These are phyloP conservation scores for Phytophthora fragariae DNA, from an alignment of 352 stramenopile species.

Conservation along the genomic window DNA sequence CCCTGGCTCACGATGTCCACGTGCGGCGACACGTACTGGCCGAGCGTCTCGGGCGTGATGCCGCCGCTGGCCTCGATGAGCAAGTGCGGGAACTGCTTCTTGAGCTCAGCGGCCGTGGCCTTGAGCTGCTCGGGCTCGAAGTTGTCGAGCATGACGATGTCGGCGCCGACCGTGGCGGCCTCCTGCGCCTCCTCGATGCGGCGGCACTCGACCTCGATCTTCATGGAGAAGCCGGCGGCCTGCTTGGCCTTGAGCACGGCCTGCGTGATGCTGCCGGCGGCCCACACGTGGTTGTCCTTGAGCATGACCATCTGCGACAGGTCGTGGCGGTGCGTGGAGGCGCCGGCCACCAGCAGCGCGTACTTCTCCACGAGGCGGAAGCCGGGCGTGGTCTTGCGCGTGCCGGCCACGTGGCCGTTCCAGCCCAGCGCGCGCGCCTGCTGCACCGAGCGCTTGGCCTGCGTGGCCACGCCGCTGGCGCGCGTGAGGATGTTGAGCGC, in stretches of 20 bases:
- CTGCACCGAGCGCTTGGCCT: conserved; percentile 71
- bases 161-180: conserved; percentile 79
- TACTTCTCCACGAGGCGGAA: conserved; percentile 99
- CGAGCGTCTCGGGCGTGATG: conserved; percentile 96
- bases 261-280: conserved; percentile 94
- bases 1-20: conserved; percentile 98
- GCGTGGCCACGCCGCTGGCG: conserved; percentile 96
- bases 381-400: conserved; percentile 98
- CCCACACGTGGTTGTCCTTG: conserved; percentile 99
- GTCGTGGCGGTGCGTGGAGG: conserved; percentile 95
- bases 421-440: conserved; percentile 78
- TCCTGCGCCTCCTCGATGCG: conserved; percentile 94
- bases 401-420: conserved; percentile 96
- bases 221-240: conserved; percentile 97
- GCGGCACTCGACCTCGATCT: conserved; percentile 99
- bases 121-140: conserved; percentile 95
- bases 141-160: conserved; percentile 99
- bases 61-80: conserved; percentile 98
- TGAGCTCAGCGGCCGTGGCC: conserved; percentile 91
- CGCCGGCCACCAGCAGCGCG: conserved; percentile 96
- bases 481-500: conserved; percentile 97
- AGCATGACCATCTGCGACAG: conserved; percentile 99
- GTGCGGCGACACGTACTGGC: conserved; percentile 93
- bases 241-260: conserved; percentile 93
- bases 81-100: conserved; percentile 95